Percentiles rank a stretch among this genome's conserved stretches.
These are phyloP conservation scores for Tulasnella sp. DNA, from an alignment of 768 basidiomycete genomes.

Conservation along the genomic window DNA sequence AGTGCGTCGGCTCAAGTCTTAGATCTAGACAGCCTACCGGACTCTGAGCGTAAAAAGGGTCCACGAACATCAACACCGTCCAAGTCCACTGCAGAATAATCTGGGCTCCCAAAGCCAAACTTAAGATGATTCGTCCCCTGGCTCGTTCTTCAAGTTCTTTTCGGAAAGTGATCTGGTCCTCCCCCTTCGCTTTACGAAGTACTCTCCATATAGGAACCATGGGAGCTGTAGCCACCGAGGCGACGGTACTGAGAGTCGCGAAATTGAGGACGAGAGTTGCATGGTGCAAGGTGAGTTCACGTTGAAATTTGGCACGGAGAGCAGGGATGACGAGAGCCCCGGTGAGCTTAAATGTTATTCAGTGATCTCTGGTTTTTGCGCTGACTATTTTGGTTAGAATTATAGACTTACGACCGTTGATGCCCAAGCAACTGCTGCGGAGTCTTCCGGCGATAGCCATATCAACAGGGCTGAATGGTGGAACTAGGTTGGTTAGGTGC, in stretches of 20 bases:
- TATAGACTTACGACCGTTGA: constrained; percentile 12
- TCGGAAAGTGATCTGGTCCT: background rate
- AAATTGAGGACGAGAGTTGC: constrained; percentile 29
- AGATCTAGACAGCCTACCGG: background rate
- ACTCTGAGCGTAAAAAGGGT: constrained; percentile 24
- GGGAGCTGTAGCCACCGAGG: constrained; percentile 25
- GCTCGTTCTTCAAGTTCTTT: background rate
- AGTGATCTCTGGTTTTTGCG: background rate
- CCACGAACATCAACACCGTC: constrained; percentile 19
- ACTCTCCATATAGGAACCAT: constrained; percentile 28
- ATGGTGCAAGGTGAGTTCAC: constrained; percentile 26
- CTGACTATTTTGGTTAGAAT: background rate
- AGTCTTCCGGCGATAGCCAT: constrained; percentile 25
- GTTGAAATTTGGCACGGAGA: constrained; percentile 25
- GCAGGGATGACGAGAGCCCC: constrained; percentile 29
- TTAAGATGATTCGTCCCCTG: constrained; percentile 20
- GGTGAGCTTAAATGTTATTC: background rate
- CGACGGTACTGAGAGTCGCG: constrained; percentile 28
- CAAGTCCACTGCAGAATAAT: constrained; percentile 27
- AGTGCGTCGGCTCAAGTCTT: background rate
- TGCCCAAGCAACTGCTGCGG: constrained; percentile 26
- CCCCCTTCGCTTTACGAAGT: background rate
- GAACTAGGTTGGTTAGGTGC: background rate
- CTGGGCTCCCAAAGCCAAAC: constrained; percentile 12
- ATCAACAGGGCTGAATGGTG: constrained; percentile 5